Evolutionary conservation across 2,329 filamentous ascomycete genomes (phyloP), one percentile per base, ranked within the genome.

Genomic region (Fusarium metavorans): DNA sequence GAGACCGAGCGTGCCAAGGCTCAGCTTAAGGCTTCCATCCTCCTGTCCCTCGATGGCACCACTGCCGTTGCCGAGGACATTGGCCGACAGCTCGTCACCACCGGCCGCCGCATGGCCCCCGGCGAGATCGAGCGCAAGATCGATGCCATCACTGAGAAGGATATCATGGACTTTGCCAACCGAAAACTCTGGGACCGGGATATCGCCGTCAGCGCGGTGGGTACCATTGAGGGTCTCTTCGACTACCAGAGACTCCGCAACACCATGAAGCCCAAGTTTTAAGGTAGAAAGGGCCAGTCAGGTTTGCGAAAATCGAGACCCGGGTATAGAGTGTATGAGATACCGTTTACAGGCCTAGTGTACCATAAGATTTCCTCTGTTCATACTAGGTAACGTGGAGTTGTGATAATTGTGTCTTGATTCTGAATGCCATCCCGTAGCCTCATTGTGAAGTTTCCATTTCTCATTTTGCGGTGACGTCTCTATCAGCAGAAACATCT

Each of bases 1-100:
- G 97, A 99, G 88, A 94, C 95, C 72, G 97, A 99, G 91, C 96
- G 97, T 79, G 97, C 97, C 86, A 99, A 99, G 92, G 94, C 97
- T 76, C 97, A 99, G 89, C 93, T 99, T 81, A 99, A 99, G 92
- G 97, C 97, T 73, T 98, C 95, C 65, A 95, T 99, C 82, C 94
- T 99, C 73, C 92, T 99, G 77, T 97, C 95, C 63, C 94, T 99
- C 35, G 97, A 99, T 84, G 97, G 95, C 84, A 98, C 97, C 82
- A 98, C 97, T 58, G 95, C 97, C 80, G 93, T 98, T 65, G 97
- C 97, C 72, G 97, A 99, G 89, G 97, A 99, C 84, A 98, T 99
- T 84, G 97, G 97, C 82, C 94, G 97, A 85, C 97, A 99, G 88
- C 95, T 99, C 86, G 92, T 99, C 88, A 98, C 95, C 82, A 98